Evolutionary conservation across 805 yeast genomes (phyloP).

Genomic region (Saturnispora diversa): DNA sequence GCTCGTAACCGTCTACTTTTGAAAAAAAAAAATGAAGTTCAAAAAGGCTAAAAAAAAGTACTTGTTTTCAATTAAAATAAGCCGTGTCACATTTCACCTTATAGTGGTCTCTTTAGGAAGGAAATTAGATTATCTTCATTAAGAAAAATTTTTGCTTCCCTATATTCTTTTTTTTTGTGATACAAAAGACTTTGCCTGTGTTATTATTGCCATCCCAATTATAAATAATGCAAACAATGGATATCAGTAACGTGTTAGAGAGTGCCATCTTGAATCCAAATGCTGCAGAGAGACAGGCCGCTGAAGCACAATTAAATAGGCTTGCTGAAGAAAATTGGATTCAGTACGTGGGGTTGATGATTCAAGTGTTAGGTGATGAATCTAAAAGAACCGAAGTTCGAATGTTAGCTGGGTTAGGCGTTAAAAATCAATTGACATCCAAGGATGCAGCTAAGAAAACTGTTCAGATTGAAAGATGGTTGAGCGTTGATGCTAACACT

Average conservation of each 20-base stretch:
- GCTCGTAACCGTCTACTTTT: constrained; percentile 6
- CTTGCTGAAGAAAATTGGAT: constrained; percentile 72
- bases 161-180: too few species aligned
- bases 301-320: constrained; percentile 66
- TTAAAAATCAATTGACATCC: constrained; percentile 82
- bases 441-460: constrained; percentile 58
- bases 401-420: constrained; percentile 80
- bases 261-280: constrained; percentile 68
- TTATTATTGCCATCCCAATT: too few species aligned
- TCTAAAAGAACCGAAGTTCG: constrained; percentile 68
- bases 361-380: constrained; percentile 63
- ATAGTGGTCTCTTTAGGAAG: too few species aligned
- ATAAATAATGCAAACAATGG: too few species aligned
- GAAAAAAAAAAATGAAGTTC: background rate
- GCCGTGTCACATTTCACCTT: too few species aligned
- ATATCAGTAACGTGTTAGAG: constrained; percentile 66
- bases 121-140: too few species aligned
- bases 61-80: background rate
- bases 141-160: too few species aligned
- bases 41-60: background rate
- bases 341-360: constrained; percentile 61
- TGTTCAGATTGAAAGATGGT: constrained; percentile 69
- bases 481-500: constrained; percentile 43
- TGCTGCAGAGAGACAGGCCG: constrained; percentile 58
- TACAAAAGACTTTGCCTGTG: too few species aligned